A percentile compares a stretch with the other conserved stretches of the same genome.
Evolutionary conservation across 2,329 filamentous ascomycete genomes (phyloP).

Genomic region (Mariannaea sp.): DNA sequence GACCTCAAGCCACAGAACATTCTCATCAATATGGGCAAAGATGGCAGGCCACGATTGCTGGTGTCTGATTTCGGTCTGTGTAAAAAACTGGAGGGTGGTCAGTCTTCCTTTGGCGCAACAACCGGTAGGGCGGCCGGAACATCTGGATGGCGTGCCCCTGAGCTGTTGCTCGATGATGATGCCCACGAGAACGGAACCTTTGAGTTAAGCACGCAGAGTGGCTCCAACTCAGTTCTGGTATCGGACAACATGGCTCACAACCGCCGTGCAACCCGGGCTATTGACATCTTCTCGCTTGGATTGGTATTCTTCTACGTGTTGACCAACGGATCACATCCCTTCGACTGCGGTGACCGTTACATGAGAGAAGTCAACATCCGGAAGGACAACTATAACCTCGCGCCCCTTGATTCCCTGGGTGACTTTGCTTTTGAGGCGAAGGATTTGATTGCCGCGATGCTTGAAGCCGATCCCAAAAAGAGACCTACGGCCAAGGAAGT

Average conservation of each 20-base stretch:
- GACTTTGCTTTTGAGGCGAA: slow-evolving; percentile 86
- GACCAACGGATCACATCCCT: slow-evolving; percentile 89
- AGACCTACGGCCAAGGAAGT: slow-evolving; percentile 78
- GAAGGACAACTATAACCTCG: slow-evolving; percentile 78
- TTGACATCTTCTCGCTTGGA: slow-evolving; percentile 96
- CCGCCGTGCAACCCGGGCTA: slow-evolving; percentile 88
- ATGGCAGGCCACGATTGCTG: slow-evolving; percentile 77
- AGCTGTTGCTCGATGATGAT: slow-evolving; percentile 83
- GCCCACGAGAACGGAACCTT: slow-evolving; percentile 55
- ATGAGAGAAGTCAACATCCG: slow-evolving; percentile 98
- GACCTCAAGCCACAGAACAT: slow-evolving; percentile 99
- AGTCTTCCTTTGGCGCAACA: slow-evolving; percentile 92
- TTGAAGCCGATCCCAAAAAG: slow-evolving; percentile 56
- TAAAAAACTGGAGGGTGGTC: slow-evolving; percentile 93
- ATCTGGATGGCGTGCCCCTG: slow-evolving; percentile 94
- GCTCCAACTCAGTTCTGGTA: slow-evolving; percentile 62
- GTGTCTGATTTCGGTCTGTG: slow-evolving; percentile 98
- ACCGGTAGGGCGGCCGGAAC: slow-evolving; percentile 93
- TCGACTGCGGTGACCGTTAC: slow-evolving; percentile 91
- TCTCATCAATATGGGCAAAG: slow-evolving; percentile 75
- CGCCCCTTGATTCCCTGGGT: slow-evolving; percentile 74
- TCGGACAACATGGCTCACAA: slow-evolving; percentile 61
- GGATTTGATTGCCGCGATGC: slow-evolving; percentile 84
- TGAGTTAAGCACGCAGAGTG: slow-evolving; percentile 62
- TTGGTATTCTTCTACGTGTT: slow-evolving; percentile 99